Evolutionary conservation across 345 rosid genomes (phyloP).

Genomic region (Syzygium aromaticum): DNA sequence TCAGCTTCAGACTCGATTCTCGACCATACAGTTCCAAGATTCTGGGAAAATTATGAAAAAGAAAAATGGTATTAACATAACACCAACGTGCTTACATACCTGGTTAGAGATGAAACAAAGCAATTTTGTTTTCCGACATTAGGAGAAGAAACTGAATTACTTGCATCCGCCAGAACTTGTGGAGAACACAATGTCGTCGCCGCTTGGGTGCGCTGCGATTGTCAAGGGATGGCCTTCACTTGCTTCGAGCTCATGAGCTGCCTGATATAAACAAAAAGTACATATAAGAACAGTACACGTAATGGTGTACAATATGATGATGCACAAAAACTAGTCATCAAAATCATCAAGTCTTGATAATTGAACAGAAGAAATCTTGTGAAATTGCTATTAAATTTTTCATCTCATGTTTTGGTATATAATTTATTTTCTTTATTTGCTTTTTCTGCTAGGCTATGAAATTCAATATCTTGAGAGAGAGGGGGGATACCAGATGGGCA

Average conservation of each 20-base stretch:
- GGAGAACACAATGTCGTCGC: conserved; percentile 72
- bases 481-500: conserved; percentile 42
- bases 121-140: background rate
- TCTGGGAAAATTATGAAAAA: background rate
- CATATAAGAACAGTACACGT: background rate
- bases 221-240: conserved; percentile 61
- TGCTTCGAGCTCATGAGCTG: conserved; percentile 48
- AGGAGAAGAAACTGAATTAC: conserved; percentile 24
- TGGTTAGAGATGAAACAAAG: background rate
- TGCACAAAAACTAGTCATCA: background rate
- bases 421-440: too few species aligned
- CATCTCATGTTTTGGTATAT: background rate
- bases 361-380: background rate
- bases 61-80: background rate
- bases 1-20: conserved; percentile 10
- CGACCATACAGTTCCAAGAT: conserved; percentile 50
- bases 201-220: conserved; percentile 70
- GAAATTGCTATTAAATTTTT: background rate
- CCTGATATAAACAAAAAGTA: conserved; percentile 20
- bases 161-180: conserved; percentile 77
- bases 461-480: too few species aligned
- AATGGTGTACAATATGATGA: background rate
- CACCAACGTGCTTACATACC: background rate
- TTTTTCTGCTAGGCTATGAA: too few species aligned
- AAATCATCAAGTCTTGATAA: background rate